Conservation (phyloP, 2,329 filamentous ascomycete species). For the Pseudogymnoascus sp. region DNA sequence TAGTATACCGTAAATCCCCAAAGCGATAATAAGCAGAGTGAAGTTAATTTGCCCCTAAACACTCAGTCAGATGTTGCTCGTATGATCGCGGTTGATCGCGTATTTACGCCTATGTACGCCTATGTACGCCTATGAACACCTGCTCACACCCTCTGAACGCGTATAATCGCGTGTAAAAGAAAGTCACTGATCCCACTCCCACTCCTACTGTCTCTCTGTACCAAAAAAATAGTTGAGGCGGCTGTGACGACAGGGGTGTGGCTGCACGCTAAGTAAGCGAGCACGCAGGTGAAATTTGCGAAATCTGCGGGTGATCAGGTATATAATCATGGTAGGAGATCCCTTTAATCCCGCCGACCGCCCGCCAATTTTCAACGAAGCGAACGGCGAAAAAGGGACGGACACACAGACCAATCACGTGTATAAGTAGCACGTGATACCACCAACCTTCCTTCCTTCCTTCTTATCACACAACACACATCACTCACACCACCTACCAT, state of each 20-base stretch:
- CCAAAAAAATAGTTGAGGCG: constrained; percentile 1
- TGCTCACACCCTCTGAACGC: neutral
- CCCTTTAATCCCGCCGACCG: constrained; percentile 6
- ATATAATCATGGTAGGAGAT: constrained; percentile 7
- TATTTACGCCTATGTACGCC: neutral
- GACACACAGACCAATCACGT: neutral
- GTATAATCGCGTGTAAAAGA: neutral
- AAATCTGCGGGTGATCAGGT: constrained; percentile 8
- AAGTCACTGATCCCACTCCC: neutral
- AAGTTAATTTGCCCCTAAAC: neutral
- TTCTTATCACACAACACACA: no score
- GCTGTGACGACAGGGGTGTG: constrained; percentile 9
- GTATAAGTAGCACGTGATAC: neutral
- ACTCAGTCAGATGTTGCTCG: neutral
- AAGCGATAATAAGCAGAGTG: neutral
- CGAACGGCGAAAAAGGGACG: neutral
- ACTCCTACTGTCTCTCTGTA: neutral
- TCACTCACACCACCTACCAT: neutral
- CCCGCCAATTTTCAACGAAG: constrained; percentile 8
- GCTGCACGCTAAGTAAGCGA: constrained; percentile 9
- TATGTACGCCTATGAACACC: neutral
- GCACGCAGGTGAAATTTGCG: constrained; percentile 8
- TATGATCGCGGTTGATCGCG: neutral
- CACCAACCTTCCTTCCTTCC: neutral
- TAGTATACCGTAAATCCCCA: neutral